phyloP scores from a whole-genome alignment of 805 yeast species.

The Candida arabinofermentans region DNA sequence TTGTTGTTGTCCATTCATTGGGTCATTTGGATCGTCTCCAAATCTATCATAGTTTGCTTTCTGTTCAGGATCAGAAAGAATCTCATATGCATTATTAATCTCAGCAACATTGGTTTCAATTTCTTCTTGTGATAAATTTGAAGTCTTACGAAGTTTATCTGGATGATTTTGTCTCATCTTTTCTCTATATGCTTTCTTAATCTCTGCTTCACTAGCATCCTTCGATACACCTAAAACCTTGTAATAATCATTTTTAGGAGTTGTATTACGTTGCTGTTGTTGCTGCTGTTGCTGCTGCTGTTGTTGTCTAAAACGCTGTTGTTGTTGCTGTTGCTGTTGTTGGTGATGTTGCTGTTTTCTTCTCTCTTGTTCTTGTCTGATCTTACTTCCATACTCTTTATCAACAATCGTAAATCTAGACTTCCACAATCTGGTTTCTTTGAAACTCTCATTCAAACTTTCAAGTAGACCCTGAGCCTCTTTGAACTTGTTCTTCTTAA shows the following conservation, averaged over 20 bases:
- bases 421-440: constrained; percentile 37
- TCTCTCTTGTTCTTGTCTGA: constrained; percentile 31
- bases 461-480: constrained; percentile 39
- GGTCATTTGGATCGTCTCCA: constrained; percentile 26
- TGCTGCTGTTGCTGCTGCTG: constrained; percentile 35
- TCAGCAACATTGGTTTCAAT: constrained; percentile 85
- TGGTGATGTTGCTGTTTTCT: constrained; percentile 39
- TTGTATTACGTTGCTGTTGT: constrained; percentile 30
- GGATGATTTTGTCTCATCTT: constrained; percentile 85
- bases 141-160: constrained; percentile 66
- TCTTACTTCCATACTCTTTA: constrained; percentile 26
- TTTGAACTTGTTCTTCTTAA: constrained; percentile 23
- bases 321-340: constrained; percentile 44
- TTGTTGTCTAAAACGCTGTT: constrained; percentile 37
- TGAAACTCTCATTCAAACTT: constrained; percentile 32
- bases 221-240: constrained; percentile 65
- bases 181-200: constrained; percentile 76
- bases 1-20: constrained; percentile 7
- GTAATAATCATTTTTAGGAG: constrained; percentile 60
- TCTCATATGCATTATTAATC: constrained; percentile 90
- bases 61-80: constrained; percentile 62
- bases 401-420: constrained; percentile 26
- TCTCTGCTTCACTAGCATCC: constrained; percentile 65
- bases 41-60: constrained; percentile 58
- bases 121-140: constrained; percentile 59